Conservation (phyloP, 345 rosid species). For the Eucalyptus camaldulensis region DNA sequence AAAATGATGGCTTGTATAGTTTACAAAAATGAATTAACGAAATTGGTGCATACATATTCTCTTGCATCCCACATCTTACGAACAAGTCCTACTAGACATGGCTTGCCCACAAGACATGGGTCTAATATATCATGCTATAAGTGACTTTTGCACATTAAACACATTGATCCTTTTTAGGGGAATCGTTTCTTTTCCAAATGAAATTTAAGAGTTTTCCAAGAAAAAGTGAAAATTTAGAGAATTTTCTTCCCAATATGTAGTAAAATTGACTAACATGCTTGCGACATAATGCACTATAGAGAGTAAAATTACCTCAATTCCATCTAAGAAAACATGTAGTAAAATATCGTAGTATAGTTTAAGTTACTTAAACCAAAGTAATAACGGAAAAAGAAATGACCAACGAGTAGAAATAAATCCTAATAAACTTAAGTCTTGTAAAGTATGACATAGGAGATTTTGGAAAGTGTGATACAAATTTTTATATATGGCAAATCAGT, state of each 20-base stretch:
- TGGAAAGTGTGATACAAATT: neutral
- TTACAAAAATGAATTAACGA: neutral
- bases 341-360: neutral
- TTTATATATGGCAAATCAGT: neutral
- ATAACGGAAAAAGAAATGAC: neutral
- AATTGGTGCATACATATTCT: neutral
- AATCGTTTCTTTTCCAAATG: neutral
- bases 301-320: neutral
- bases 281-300: neutral
- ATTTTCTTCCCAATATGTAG: neutral
- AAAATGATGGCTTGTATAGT: neutral
- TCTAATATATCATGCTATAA: neutral
- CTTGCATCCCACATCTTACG: neutral
- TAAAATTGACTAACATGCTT: neutral
- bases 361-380: neutral
- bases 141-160: neutral
- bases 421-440: neutral
- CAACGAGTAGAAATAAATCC: neutral
- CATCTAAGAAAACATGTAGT: neutral
- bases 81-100: neutral
- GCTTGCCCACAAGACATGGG: neutral
- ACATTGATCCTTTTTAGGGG: neutral
- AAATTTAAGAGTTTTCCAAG: neutral
- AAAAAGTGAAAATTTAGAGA: neutral
- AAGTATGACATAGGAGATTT: neutral